Evolutionary conservation across 805 yeast species (phyloP), one percentile per base, ranked within the genome.

Genomic region (Zygosaccharomyces rouxii): DNA sequence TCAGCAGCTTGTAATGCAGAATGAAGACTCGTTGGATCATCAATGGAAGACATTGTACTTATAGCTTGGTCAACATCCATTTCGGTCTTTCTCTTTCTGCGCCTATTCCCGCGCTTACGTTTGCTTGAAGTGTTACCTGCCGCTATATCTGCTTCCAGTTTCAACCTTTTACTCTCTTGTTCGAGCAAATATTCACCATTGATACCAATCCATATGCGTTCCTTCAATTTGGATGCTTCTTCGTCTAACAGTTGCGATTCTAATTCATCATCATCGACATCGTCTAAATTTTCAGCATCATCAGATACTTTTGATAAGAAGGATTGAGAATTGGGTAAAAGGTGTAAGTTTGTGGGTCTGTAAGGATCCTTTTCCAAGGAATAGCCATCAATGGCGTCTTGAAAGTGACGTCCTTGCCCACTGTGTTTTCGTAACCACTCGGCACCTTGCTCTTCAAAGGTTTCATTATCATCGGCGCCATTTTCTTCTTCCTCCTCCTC

Each of bases 201-300:
- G 35, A 88, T 74, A 2, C 94, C 90, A 46, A 86, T 81, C 98
- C 99, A 94, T 3, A 90, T 79, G 51, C 85, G 75, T 56, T 89
- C 90, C 65, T 92, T 94, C 54, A 84, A 63, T 48, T 71, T 75
- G 9, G 83, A 75, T 53, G 90, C 97, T 44, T 83, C 89, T 46
- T 77, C 81, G 2, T 78, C 75, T 42, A 94, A 71, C 38, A 87
- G 60, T 29, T 82, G 74, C 0, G 71, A 69, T 4, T 79, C 80
- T 10, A 88, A 72, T 55, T 89, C 96, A 11, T 82, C 92, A 61
- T 89, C 97, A 55, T 87, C 95, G 4, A 84, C 84, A 58, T 89
- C 96, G 7, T 82, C 81, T 39, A 84, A 72, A 43, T 80, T 72
- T 1, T 77, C 84, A 1, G 79, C 81, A 42, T 79, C 83, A 25